Conservation (phyloP, 139 green algal genomes). For the Chlorella sp. region DNA sequence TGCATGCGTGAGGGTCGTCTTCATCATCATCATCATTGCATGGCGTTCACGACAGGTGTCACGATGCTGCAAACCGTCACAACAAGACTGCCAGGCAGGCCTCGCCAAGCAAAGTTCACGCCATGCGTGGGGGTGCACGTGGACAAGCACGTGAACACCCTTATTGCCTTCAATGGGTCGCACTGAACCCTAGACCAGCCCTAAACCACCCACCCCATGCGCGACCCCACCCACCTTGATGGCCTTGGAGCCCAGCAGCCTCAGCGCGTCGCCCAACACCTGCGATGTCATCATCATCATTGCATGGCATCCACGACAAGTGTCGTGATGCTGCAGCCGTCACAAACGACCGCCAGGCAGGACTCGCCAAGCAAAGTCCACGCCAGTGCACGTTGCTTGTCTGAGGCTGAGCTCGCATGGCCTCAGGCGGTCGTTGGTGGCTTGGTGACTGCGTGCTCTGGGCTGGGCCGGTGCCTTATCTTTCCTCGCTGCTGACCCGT, state of each 20-base stretch:
- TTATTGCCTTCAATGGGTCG: neutral
- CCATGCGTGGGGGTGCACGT: neutral
- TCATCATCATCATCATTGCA: neutral
- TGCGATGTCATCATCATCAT: too few relatives aligned
- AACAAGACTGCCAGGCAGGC: neutral
- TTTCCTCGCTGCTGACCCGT: too few relatives aligned
- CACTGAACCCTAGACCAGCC: too few relatives aligned
- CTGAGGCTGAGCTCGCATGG: too few relatives aligned
- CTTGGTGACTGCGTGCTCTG: too few relatives aligned
- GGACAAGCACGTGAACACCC: neutral
- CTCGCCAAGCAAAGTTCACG: neutral
- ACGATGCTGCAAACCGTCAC: neutral
- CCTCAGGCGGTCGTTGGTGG: too few relatives aligned
- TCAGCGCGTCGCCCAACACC: constrained; percentile 72
- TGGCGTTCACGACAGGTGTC: neutral
- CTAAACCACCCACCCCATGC: neutral
- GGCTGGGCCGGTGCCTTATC: too few relatives aligned
- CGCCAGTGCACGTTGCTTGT: too few relatives aligned
- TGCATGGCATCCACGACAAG: too few relatives aligned
- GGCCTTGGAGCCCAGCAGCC: constrained; percentile 61
- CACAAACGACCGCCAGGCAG: too few relatives aligned
- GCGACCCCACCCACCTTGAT: constrained; percentile 46
- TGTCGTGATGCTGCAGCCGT: too few relatives aligned
- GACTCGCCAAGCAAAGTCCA: too few relatives aligned
- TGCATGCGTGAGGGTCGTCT: neutral